Evolutionary conservation across 139 green algal genomes (phyloP).

Genomic region (Coelastrella sp.): DNA sequence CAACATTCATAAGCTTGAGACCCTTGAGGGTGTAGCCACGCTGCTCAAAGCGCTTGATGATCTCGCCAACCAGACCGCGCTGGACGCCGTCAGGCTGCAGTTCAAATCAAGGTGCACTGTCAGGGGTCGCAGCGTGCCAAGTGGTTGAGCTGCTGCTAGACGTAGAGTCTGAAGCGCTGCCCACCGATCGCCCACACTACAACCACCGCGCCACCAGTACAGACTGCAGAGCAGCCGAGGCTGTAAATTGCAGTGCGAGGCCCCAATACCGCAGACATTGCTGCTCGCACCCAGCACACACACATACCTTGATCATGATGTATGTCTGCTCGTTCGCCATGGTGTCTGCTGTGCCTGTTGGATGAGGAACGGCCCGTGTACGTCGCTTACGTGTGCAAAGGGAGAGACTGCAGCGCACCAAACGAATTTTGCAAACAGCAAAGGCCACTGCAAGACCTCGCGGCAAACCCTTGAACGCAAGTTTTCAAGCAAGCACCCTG

Average conservation of each 20-base stretch:
- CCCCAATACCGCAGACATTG: too few relatives aligned
- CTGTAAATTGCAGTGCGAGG: too few relatives aligned
- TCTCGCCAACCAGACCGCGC: slow-evolving; percentile 76
- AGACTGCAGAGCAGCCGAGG: not conserved
- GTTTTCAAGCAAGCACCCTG: not conserved
- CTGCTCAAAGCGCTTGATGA: slow-evolving; percentile 86
- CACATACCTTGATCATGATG: slow-evolving; percentile 76
- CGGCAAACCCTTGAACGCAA: not conserved
- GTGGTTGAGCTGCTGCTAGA: not conserved
- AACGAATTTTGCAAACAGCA: not conserved
- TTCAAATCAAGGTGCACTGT: not conserved
- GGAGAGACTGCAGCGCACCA: too few relatives aligned
- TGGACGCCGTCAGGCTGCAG: slow-evolving; percentile 69
- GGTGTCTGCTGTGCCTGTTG: not conserved
- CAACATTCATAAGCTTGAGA: slow-evolving; percentile 90
- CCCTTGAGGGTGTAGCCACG: slow-evolving; percentile 87
- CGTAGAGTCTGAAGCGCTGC: too few relatives aligned
- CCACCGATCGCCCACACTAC: not conserved
- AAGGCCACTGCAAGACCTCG: not conserved
- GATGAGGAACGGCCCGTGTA: not conserved
- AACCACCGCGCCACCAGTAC: not conserved
- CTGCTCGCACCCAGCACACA: not conserved
- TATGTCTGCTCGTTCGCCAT: slow-evolving; percentile 52
- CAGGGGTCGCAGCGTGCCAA: not conserved
- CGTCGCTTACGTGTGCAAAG: too few relatives aligned